Percentiles rank a stretch among this genome's conserved stretches.
These are phyloP conservation scores for Corniculantispora saksenae DNA, from an alignment of 2,329 filamentous ascomycete species.

Conservation along the genomic window DNA sequence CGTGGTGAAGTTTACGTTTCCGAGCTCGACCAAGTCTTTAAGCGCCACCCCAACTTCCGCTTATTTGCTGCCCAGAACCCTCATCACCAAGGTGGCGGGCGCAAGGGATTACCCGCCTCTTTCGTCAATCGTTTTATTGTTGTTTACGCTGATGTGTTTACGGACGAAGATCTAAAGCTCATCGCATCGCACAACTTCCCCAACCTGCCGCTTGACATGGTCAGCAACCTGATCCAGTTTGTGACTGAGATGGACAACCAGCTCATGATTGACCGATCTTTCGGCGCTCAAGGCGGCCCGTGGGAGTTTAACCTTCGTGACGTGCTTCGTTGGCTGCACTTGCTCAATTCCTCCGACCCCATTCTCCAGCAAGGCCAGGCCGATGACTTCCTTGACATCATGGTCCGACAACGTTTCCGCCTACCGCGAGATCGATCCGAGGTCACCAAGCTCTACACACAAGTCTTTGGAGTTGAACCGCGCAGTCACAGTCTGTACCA, in stretches of 20 bases:
- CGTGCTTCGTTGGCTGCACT: slow-evolving; percentile 80
- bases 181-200: slow-evolving; percentile 83
- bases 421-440: slow-evolving; percentile 65
- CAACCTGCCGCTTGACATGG: slow-evolving; percentile 55
- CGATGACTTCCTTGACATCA: slow-evolving; percentile 75
- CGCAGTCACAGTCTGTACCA: slow-evolving; percentile 67
- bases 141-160: slow-evolving; percentile 92
- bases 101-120: slow-evolving; percentile 90
- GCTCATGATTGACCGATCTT: slow-evolving; percentile 60
- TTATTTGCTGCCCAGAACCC: slow-evolving; percentile 97
- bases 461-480: slow-evolving; percentile 59
- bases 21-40: slow-evolving; percentile 92
- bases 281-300: slow-evolving; percentile 69
- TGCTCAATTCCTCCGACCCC: slow-evolving; percentile 55
- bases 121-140: slow-evolving; percentile 99
- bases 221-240: slow-evolving; percentile 72
- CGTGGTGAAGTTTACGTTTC: slow-evolving; percentile 94
- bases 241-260: slow-evolving; percentile 77
- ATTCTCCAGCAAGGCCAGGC: slow-evolving; percentile 61
- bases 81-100: slow-evolving; percentile 92
- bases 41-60: slow-evolving; percentile 84
- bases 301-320: slow-evolving; percentile 97
- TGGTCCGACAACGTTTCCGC: slow-evolving; percentile 88
- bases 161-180: slow-evolving; percentile 72
- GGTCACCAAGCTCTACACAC: slow-evolving; percentile 65